phyloP scores from a whole-genome alignment of 2,329 filamentous ascomycete species.

The Arthrobotrys sinensis region DNA sequence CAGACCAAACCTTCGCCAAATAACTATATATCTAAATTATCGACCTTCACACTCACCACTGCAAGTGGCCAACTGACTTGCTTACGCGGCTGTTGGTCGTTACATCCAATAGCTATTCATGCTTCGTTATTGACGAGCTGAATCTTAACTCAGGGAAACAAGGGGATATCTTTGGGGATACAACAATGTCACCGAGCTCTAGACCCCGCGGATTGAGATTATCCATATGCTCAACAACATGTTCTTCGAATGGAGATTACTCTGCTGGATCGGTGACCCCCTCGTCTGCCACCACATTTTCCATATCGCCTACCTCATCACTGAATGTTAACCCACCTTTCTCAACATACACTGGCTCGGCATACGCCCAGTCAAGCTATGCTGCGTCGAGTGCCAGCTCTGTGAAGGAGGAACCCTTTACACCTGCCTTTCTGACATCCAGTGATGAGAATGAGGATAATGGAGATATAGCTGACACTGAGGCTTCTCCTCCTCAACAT shows the following conservation, averaged over 20 bases:
- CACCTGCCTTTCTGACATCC: conserved; percentile 46
- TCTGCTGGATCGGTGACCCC: conserved; percentile 58
- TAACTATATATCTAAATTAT: conserved; percentile 2
- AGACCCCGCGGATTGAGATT: conserved; percentile 51
- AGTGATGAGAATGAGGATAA: conserved; percentile 54
- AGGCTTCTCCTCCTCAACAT: conserved; percentile 54
- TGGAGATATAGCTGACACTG: conserved; percentile 52
- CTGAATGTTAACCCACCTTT: conserved; percentile 48
- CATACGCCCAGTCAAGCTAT: conserved; percentile 41
- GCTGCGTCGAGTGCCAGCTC: conserved; percentile 51
- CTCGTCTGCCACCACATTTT: conserved; percentile 56
- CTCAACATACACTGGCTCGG: conserved; percentile 14
- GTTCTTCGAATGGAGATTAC: conserved; percentile 57
- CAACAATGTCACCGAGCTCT: conserved; percentile 53
- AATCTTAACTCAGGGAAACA: conserved; percentile 52
- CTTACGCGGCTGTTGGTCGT: conserved; percentile 43
- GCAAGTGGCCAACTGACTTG: conserved; percentile 29
- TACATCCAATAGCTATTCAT: conserved; percentile 43
- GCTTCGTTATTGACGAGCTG: conserved; percentile 61
- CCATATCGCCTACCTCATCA: conserved; percentile 57
- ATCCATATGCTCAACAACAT: conserved; percentile 58
- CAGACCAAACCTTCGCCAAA: background rate
- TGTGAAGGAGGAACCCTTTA: conserved; percentile 59
- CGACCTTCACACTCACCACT: conserved; percentile 1
- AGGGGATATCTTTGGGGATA: conserved; percentile 48